phyloP scores from a whole-genome alignment of 2,329 filamentous ascomycete species.

The Sclerotinia minor region DNA sequence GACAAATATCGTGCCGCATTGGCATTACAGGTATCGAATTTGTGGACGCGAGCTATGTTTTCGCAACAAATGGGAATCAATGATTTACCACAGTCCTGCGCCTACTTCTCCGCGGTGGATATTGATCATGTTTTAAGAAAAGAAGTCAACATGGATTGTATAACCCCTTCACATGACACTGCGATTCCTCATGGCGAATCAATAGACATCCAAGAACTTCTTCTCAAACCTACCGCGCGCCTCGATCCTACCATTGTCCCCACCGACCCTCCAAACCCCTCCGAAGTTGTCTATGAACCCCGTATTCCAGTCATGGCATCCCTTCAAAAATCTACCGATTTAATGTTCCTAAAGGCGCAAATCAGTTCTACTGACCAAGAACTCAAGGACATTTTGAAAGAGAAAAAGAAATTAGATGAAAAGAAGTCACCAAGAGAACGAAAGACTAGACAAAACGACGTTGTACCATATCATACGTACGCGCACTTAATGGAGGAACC shows the following conservation, averaged over 20 bases:
- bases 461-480: slow-evolving; percentile 21
- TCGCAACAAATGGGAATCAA: slow-evolving; percentile 94
- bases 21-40: slow-evolving; percentile 88
- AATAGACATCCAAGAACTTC: slow-evolving; percentile 76
- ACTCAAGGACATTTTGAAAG: slow-evolving; percentile 69
- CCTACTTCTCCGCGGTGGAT: slow-evolving; percentile 94
- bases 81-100: slow-evolving; percentile 89
- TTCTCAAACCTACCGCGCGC: slow-evolving; percentile 66
- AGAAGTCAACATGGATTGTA: slow-evolving; percentile 96
- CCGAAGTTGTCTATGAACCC: slow-evolving; percentile 66
- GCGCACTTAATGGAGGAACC: slow-evolving; percentile 25
- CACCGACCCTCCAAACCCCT: slow-evolving; percentile 47
- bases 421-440: slow-evolving; percentile 50
- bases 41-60: slow-evolving; percentile 98
- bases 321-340: slow-evolving; percentile 51
- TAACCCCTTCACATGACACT: slow-evolving; percentile 81
- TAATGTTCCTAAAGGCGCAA: slow-evolving; percentile 78
- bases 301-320: slow-evolving; percentile 78
- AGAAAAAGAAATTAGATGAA: slow-evolving; percentile 40
- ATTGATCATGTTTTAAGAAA: slow-evolving; percentile 95
- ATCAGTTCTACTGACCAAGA: slow-evolving; percentile 75
- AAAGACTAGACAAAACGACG: background rate
- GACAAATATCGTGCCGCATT: slow-evolving; percentile 89
- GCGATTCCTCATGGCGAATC: slow-evolving; percentile 84
- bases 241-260: slow-evolving; percentile 68